A percentile compares a stretch with the other conserved stretches of the same genome.
Evolutionary conservation across 345 rosid species (phyloP).

Genomic region (Arabidopsis thaliana): TAIR10.1 NC_003070.9:22033501-22034000

Average conservation of each 20-base stretch:
- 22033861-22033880: background rate
- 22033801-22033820: slow-evolving; percentile 21
- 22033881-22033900: background rate
- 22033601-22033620: slow-evolving; percentile 63
- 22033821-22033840: slow-evolving; percentile 4
- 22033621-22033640: slow-evolving; percentile 55
- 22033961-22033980: background rate
- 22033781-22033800: slow-evolving; percentile 13
- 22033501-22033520: slow-evolving; percentile 65
- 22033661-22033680: slow-evolving; percentile 1
- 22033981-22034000: background rate
- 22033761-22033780: slow-evolving; percentile 25
- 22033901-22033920: background rate
- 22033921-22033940: background rate
- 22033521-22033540: slow-evolving; percentile 64
- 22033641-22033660: slow-evolving; percentile 71
- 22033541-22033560: slow-evolving; percentile 64
- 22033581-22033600: slow-evolving; percentile 66
- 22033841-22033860: background rate
- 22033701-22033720: slow-evolving; percentile 47
- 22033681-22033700: background rate
- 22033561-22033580: slow-evolving; percentile 67
- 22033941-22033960: background rate
- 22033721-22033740: slow-evolving; percentile 75
- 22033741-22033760: slow-evolving; percentile 50